A percentile compares a stretch with the other conserved stretches of the same genome.
phyloP scores from a whole-genome alignment of 2,329 filamentous ascomycete species.

The Xylaria multiplex region DNA sequence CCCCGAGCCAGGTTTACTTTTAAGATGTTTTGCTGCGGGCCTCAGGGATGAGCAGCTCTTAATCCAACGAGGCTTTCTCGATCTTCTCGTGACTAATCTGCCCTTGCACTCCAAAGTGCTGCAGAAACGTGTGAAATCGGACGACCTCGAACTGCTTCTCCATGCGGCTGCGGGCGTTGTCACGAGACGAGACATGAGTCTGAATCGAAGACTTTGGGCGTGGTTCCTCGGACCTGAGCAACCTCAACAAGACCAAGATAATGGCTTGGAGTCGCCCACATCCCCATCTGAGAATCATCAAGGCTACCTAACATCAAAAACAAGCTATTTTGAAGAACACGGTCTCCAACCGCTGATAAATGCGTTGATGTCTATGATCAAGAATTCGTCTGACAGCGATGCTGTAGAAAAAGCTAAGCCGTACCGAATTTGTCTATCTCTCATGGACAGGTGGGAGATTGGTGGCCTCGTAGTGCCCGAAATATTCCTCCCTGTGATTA shows the following conservation, averaged over 20 bases:
- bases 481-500: slow-evolving; percentile 86
- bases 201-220: slow-evolving; percentile 93
- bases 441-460: slow-evolving; percentile 99
- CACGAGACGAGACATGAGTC: slow-evolving; percentile 90
- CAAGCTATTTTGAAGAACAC: slow-evolving; percentile 84
- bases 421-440: slow-evolving; percentile 89
- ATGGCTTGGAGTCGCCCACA: slow-evolving; percentile 57
- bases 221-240: slow-evolving; percentile 90
- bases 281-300: slow-evolving; percentile 57
- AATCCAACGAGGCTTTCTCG: slow-evolving; percentile 92
- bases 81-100: slow-evolving; percentile 88
- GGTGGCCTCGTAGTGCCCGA: slow-evolving; percentile 88
- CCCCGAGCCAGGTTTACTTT: slow-evolving; percentile 88
- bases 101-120: slow-evolving; percentile 85
- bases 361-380: slow-evolving; percentile 81
- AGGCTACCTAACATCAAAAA: slow-evolving; percentile 65
- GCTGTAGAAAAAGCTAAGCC: slow-evolving; percentile 80
- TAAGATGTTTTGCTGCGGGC: slow-evolving; percentile 92
- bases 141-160: slow-evolving; percentile 84
- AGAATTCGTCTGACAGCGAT: slow-evolving; percentile 58
- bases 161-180: slow-evolving; percentile 88
- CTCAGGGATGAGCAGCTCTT: slow-evolving; percentile 87
- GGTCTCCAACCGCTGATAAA: slow-evolving; percentile 79
- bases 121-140: slow-evolving; percentile 75
- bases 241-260: slow-evolving; percentile 59